Evolutionary conservation across 257 asterid genomes (phyloP), one percentile per base, ranked within the genome.

Genomic region (Ophiorrhiza pumila): DNA sequence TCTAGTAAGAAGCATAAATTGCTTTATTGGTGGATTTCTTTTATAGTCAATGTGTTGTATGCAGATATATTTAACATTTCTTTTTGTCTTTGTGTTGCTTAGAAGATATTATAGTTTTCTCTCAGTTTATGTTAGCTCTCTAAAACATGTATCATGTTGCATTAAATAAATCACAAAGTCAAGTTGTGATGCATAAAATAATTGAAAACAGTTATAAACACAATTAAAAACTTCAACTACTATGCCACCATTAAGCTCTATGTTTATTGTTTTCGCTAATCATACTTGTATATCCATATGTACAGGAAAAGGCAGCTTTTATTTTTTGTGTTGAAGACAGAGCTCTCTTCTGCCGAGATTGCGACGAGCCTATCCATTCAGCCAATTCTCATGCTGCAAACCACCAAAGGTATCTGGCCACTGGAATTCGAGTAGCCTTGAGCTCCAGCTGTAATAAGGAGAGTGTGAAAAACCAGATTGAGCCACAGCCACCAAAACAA

Each of bases 251-350:
- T 49, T n/a, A 55, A 2, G 5, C 14, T 52, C 34, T 6, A 43
- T 7, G 1, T 69, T 14, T 25, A 27, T 15, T 69, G 73, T 20
- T 69, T 53, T 53, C 13, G 17, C 23, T 55, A 14, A 35, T 29
- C 25, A 52, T 69, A 10, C 0, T 0, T 52, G 25, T 69, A 35
- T 13, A 20, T 25, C 46, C 58, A 49, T 17, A 10, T 7, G 4
- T 49, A 12, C 74, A 93, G 98, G 96, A 90, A 60, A 91, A 86
- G 78, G 82, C 97, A 34, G 98, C 99, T 4, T 94, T 94, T 85
- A 94, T 94, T 56, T 94, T 94, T 91, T 94, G 99, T 47, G 98
- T 94, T 15, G 99, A 94, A 85, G 99, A 94, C 80, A 83, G 99
- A 83, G 99, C 97, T 42, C 90, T 94, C 71, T 89, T 90, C 70